These are phyloP conservation scores for Sugiyamaella chiloensis DNA, from an alignment of 805 yeast species.

Conservation along the genomic window DNA sequence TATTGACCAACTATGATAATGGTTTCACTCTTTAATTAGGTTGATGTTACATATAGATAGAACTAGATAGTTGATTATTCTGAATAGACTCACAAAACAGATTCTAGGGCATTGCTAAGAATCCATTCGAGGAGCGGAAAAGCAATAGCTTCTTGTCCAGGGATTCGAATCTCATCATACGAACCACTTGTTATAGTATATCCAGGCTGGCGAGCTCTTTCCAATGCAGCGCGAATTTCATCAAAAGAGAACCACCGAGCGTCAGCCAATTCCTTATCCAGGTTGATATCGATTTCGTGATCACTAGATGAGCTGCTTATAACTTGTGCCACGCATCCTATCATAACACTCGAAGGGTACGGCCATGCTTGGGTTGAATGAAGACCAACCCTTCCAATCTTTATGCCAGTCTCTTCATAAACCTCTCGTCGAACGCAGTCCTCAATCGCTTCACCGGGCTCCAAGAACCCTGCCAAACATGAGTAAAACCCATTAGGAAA, in stretches of 20 bases:
- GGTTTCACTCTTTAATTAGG: slow-evolving; percentile 38
- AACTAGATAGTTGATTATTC: too few relatives aligned
- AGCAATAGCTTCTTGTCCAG: too few relatives aligned
- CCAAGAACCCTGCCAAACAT: slow-evolving; percentile 93
- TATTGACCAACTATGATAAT: slow-evolving; percentile 54
- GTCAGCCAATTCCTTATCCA: slow-evolving; percentile 82
- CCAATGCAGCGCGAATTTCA: slow-evolving; percentile 45
- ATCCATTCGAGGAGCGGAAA: too few relatives aligned
- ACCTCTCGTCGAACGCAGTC: slow-evolving; percentile 83
- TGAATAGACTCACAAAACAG: too few relatives aligned
- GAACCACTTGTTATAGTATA: too few relatives aligned
- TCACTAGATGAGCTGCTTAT: slow-evolving; percentile 44
- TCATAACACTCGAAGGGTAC: slow-evolving; percentile 88
- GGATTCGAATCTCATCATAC: too few relatives aligned
- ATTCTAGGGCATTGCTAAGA: too few relatives aligned
- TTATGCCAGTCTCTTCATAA: slow-evolving; percentile 94
- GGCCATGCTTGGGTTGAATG: slow-evolving; percentile 95
- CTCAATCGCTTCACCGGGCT: slow-evolving; percentile 90
- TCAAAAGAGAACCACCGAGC: slow-evolving; percentile 77
- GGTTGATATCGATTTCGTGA: slow-evolving; percentile 56
- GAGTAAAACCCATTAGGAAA: slow-evolving; percentile 62
- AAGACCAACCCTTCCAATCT: slow-evolving; percentile 53
- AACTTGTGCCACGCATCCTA: slow-evolving; percentile 88
- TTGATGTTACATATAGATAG: too few relatives aligned
- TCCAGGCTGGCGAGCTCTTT: too few relatives aligned